A percentile compares a stretch with the other conserved stretches of the same genome.
Conservation (phyloP, 176 grass and related monocot genomes). For the Musa acuminata region DNA sequence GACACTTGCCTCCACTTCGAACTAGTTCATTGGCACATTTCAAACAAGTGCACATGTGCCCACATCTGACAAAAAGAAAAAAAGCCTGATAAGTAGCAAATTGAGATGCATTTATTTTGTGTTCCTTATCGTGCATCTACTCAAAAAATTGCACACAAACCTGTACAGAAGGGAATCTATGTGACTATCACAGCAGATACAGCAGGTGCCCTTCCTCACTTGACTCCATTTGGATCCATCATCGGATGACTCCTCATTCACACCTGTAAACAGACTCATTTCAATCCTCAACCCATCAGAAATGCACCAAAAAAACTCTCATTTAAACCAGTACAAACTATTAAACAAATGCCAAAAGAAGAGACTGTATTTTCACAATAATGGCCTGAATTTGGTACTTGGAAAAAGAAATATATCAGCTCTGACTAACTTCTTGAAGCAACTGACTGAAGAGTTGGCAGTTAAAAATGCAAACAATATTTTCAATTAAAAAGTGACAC, state of each 20-base stretch:
- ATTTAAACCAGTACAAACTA: neutral
- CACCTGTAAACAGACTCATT: conserved; percentile 22
- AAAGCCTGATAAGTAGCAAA: neutral
- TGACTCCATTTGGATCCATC: conserved; percentile 93
- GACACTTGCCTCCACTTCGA: conserved; percentile 70
- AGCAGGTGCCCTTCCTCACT: conserved; percentile 87
- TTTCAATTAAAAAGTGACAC: conserved; percentile 8
- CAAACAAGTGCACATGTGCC: conserved; percentile 97
- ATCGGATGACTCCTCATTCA: conserved; percentile 30
- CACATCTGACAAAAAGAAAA: conserved; percentile 43
- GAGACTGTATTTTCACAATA: no score
- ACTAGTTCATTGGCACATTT: conserved; percentile 88
- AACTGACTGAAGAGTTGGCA: neutral
- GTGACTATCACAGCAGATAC: conserved; percentile 80
- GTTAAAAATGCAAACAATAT: neutral
- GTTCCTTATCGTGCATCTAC: neutral
- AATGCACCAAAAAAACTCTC: neutral
- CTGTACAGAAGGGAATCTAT: conserved; percentile 96
- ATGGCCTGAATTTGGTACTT: no score
- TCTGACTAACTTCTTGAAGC: neutral
- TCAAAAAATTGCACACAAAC: conserved; percentile 20
- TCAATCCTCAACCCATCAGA: neutral
- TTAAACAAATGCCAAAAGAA: neutral
- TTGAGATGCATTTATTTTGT: neutral
- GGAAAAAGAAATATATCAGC: neutral